Evolutionary conservation across 441 rosid species (phyloP).

Genomic region (Euphorbia neoarborescens): DNA sequence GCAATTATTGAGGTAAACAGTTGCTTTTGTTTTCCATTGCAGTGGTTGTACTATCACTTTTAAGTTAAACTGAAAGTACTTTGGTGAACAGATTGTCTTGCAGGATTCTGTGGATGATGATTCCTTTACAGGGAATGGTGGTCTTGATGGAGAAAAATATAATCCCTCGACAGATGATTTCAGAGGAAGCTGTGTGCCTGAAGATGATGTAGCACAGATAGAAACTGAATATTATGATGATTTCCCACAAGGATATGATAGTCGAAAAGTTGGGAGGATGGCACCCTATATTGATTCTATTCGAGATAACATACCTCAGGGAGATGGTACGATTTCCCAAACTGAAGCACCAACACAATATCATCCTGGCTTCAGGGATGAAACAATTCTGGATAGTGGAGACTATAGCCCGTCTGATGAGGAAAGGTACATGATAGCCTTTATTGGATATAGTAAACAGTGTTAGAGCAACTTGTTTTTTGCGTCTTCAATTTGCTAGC

Average conservation of each 20-base stretch:
- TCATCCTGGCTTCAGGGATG: conserved; percentile 34
- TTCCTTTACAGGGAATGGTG: conserved; percentile 41
- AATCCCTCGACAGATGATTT: conserved; percentile 32
- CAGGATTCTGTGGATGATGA: conserved; percentile 56
- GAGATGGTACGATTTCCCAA: conserved; percentile 31
- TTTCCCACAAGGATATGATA: conserved; percentile 30
- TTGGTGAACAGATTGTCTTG: conserved; percentile 64
- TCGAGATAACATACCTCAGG: conserved; percentile 39
- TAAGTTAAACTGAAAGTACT: conserved; percentile 24
- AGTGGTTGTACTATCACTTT: conserved; percentile 2
- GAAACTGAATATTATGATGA: conserved; percentile 34
- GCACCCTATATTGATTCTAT: conserved; percentile 28
- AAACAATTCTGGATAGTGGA: conserved; percentile 26
- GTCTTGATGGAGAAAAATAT: conserved; percentile 27
- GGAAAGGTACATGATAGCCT: conserved; percentile 39
- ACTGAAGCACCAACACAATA: conserved; percentile 28
- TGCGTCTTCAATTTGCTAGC: background rate
- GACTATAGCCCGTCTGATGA: conserved; percentile 32
- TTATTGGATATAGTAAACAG: background rate
- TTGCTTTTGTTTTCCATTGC: conserved; percentile 17
- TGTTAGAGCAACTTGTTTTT: background rate
- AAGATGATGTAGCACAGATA: conserved; percentile 26
- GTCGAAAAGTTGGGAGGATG: conserved; percentile 37
- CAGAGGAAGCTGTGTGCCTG: conserved; percentile 30
- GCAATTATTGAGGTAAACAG: conserved; percentile 80